Conservation (phyloP, 1,139 yeast species). For the Kodamaea fungicola region DNA sequence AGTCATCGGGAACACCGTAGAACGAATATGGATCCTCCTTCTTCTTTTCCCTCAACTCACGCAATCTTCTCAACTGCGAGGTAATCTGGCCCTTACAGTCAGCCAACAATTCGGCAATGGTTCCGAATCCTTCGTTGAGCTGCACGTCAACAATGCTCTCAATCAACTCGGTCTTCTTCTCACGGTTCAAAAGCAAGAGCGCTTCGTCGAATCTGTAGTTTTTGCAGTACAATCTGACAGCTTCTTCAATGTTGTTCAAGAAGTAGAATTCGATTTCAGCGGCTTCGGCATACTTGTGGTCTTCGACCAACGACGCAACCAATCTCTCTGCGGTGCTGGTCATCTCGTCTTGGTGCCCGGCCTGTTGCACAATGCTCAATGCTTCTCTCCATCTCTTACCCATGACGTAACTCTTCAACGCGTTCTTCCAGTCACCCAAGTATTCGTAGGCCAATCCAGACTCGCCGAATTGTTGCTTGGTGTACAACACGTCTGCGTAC, state of each 20-base stretch:
- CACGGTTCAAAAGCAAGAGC: conserved; percentile 54
- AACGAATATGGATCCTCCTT: conserved; percentile 81
- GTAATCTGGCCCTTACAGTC: conserved; percentile 85
- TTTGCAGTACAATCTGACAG: conserved; percentile 68
- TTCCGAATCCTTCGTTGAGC: conserved; percentile 83
- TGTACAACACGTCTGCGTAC: conserved; percentile 62
- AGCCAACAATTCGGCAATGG: conserved; percentile 80
- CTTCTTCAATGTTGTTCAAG: conserved; percentile 56
- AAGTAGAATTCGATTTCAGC: conserved; percentile 71
- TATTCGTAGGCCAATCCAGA: conserved; percentile 80
- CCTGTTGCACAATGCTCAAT: conserved; percentile 49
- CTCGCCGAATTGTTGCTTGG: conserved; percentile 55
- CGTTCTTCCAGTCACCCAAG: conserved; percentile 52
- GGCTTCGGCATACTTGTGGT: conserved; percentile 78
- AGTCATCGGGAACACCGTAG: conserved; percentile 65
- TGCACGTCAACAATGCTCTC: conserved; percentile 66
- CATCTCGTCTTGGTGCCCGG: conserved; percentile 35
- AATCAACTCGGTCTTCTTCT: conserved; percentile 43
- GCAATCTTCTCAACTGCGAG: conserved; percentile 78
- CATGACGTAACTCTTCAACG: conserved; percentile 64
- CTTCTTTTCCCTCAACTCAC: conserved; percentile 83
- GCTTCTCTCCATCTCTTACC: conserved; percentile 89
- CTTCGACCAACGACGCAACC: conserved; percentile 57
- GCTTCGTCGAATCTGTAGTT: conserved; percentile 78
- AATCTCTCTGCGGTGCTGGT: conserved; percentile 53